phyloP scores from a whole-genome alignment of 176 grass and related monocot genomes.

The Poa annua region DNA sequence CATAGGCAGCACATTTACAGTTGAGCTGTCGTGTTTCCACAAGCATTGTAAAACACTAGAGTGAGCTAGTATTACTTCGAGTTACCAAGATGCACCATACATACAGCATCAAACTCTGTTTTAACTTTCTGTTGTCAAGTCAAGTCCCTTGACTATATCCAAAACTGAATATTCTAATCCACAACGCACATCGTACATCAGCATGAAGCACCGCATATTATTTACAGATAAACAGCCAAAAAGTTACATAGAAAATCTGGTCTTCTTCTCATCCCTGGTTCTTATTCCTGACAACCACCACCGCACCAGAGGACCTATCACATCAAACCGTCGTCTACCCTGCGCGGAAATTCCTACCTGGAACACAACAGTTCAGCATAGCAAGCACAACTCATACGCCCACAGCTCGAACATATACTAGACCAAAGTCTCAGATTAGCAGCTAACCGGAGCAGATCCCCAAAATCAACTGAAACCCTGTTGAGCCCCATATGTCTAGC shows the following conservation, averaged over 20 bases:
- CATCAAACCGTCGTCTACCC: not conserved
- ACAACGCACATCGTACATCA: not conserved
- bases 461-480: not conserved
- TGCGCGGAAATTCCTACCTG: not conserved
- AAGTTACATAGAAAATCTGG: not conserved
- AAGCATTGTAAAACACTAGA: not conserved
- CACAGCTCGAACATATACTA: not conserved
- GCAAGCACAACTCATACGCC: not conserved
- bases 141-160: slow-evolving; percentile 3
- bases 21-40: not conserved
- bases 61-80: not conserved
- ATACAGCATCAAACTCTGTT: not conserved
- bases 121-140: not conserved
- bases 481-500: not conserved
- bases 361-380: not conserved
- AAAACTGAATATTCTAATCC: not conserved
- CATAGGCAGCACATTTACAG: not conserved
- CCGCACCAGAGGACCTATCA: not conserved
- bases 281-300: slow-evolving; percentile 19
- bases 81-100: not conserved
- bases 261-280: not conserved
- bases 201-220: not conserved
- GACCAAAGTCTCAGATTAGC: slow-evolving; percentile 13
- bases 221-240: not conserved
- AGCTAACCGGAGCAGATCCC: slow-evolving; percentile 3